These are phyloP conservation scores for Dioscorea alata DNA, from an alignment of 106 monocot genomes.

Conservation along the genomic window DNA sequence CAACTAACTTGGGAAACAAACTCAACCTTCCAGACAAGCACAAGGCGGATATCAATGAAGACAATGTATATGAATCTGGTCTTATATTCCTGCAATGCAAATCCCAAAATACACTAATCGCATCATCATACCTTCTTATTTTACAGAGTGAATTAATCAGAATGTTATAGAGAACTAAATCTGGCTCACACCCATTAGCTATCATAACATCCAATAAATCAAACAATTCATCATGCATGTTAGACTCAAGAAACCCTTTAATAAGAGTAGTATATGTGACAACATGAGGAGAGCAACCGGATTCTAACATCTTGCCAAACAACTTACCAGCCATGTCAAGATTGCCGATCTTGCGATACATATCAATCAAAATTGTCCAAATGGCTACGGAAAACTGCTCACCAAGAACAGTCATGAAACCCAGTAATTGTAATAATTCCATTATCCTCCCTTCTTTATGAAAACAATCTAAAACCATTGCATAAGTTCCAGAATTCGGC, in stretches of 20 bases:
- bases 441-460: constrained; percentile 22
- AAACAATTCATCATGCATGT: constrained; percentile 15
- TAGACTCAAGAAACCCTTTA: constrained; percentile 39
- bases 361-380: constrained; percentile 54
- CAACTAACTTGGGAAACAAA: constrained; percentile 35
- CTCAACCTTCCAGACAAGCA: constrained; percentile 26
- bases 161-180: constrained; percentile 53
- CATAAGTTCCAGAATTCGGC: constrained; percentile 25
- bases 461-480: constrained; percentile 29
- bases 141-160: constrained; percentile 48
- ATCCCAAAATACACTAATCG: constrained; percentile 23
- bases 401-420: constrained; percentile 44
- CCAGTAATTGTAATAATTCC: constrained; percentile 36
- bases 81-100: constrained; percentile 24
- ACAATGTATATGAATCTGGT: constrained; percentile 56
- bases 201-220: constrained; percentile 39
- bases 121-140: constrained; percentile 37
- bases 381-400: constrained; percentile 18
- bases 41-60: constrained; percentile 35
- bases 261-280: constrained; percentile 55
- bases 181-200: constrained; percentile 30
- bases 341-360: constrained; percentile 20
- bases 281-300: constrained; percentile 42
- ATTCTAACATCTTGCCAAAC: constrained; percentile 40
- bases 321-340: constrained; percentile 31